These are phyloP conservation scores for Themeda triandra DNA, from an alignment of 176 grass and related monocot genomes.

Conservation along the genomic window DNA sequence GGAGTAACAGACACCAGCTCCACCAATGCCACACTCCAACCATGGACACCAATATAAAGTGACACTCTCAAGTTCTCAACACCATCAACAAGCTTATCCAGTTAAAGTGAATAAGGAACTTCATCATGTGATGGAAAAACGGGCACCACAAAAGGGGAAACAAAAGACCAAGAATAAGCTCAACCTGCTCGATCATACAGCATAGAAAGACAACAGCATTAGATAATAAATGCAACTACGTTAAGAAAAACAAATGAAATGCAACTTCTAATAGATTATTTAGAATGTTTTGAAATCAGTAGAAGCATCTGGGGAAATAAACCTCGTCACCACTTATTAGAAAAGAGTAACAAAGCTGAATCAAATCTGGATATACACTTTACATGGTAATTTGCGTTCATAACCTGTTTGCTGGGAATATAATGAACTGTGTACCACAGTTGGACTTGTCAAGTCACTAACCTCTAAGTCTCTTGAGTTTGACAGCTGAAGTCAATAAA, in stretches of 20 bases:
- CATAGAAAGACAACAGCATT: neutral
- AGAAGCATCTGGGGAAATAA: neutral
- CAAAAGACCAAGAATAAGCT: neutral
- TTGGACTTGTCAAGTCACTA: neutral
- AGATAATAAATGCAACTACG: neutral
- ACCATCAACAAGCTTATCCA: slow-evolving; percentile 78
- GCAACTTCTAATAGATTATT: neutral
- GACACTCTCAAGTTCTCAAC: slow-evolving; percentile 41
- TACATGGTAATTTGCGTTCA: too few species aligned
- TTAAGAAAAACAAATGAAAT: neutral
- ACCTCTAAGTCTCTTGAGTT: neutral
- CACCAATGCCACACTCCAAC: slow-evolving; percentile 5
- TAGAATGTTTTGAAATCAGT: neutral
- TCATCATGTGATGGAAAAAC: slow-evolving; percentile 20
- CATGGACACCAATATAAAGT: slow-evolving; percentile 32
- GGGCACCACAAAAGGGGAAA: slow-evolving; percentile 10
- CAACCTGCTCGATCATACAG: neutral
- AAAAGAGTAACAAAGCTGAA: neutral
- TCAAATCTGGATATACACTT: too few species aligned
- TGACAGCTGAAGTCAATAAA: neutral
- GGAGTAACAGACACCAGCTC: neutral
- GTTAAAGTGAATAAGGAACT: slow-evolving; percentile 45
- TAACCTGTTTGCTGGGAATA: neutral
- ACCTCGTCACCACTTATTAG: neutral
- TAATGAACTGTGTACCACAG: neutral